A percentile compares a stretch with the other conserved stretches of the same genome.
Conservation (phyloP, 208 protist species). For the Vickermania ingenoplastis region DNA sequence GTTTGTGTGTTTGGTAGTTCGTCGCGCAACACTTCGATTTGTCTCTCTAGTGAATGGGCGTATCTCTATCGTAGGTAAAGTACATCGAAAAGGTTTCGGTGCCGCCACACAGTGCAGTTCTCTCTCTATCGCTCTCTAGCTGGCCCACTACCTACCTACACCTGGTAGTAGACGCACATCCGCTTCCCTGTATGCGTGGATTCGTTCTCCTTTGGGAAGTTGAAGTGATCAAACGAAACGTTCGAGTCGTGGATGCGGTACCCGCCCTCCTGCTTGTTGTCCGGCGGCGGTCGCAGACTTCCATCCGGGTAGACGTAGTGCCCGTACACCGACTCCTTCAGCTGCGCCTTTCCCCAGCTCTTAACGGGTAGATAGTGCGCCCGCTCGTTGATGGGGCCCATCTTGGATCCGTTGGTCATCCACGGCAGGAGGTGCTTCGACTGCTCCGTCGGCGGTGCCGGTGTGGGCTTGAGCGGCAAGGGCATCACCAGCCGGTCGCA, state of each 20-base stretch:
- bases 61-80: too few species aligned
- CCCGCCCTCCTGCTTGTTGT: conserved; percentile 1
- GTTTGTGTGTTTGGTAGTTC: too few species aligned
- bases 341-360: conserved; percentile 5
- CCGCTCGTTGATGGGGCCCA: conserved; percentile 1
- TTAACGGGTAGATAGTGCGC: conserved; percentile 10
- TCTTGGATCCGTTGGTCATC: conserved; percentile 3
- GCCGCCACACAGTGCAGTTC: too few species aligned
- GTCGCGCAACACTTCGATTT: too few species aligned
- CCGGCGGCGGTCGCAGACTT: background rate
- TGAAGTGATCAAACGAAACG: conserved; percentile 24
- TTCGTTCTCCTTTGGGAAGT: conserved; percentile 11
- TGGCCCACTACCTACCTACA: too few species aligned
- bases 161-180: conserved; percentile 11
- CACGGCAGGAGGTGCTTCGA: conserved; percentile 2
- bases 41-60: too few species aligned
- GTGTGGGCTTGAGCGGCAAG: background rate
- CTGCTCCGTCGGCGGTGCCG: background rate
- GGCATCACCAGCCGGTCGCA: conserved; percentile 4
- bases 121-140: too few species aligned
- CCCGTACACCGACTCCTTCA: conserved; percentile 10
- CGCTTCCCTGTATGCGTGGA: conserved; percentile 24
- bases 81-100: too few species aligned
- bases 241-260: conserved; percentile 5
- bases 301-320: conserved; percentile 9